Evolutionary conservation across 164 flowering plant genomes (phyloP), one percentile per base, ranked within the genome.

Genomic region (Aristolochia californica): DNA sequence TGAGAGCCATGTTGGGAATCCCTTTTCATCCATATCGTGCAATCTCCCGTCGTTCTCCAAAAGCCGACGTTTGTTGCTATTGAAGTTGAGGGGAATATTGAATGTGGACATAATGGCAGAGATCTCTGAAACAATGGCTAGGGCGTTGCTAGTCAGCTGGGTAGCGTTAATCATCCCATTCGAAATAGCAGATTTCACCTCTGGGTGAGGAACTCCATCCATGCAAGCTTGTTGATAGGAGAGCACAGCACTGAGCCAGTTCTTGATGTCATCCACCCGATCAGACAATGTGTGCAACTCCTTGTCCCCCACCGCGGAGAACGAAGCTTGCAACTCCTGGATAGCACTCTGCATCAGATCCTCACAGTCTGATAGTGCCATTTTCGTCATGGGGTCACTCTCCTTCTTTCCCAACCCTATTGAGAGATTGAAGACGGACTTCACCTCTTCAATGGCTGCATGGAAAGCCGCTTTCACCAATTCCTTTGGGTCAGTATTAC

Each of bases 51-150:
- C 22, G 47, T 12, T 58, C 23, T 14, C 30, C 5, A 48, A 47
- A 20, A 15, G 40, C 21, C 5, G 5, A 17, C 27, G 27, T 7
- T 14, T 13, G 20, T 5, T 22, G 53, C 24, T 20, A 18, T 17
- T 48, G 25, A 48, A 20, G 15, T 23, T 16, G 4, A 53, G 16
- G n/a, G 60, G 28, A 59, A 74, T 25, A 1, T 71, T 15, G 38
- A 75, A 58, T 13, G 56, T 20, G 7, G 58, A 0, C 18, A 80
- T 22, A 23, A 63, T 21, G 1, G 61, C 5, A 0, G 73, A 45
- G 25, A 88, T 30, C 28, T 73, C 77, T 0, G 58, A 20, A 2
- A 79, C 68, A 28, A 89, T 81, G 43, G 81, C 84, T 0, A 89
- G 77, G 25, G 76, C 81, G 44, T 86, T 84, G 69, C 74, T 70